These are phyloP conservation scores for Fraxinus nigra DNA, from an alignment of 305 asterid genomes.

Conservation along the genomic window DNA sequence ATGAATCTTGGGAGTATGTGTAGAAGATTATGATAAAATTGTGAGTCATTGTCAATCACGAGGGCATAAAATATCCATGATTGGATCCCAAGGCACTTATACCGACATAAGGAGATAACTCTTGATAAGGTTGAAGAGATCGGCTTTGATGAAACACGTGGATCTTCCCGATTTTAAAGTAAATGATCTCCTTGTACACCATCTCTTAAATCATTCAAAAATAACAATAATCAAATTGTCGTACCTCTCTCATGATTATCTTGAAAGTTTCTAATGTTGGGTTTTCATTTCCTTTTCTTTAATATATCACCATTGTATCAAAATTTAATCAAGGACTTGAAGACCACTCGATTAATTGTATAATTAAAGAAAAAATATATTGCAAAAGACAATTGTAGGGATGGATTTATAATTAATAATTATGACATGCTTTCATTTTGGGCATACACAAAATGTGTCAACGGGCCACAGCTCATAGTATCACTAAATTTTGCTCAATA, in stretches of 20 bases:
- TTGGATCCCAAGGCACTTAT: not conserved
- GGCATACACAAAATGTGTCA: slow-evolving; percentile 25
- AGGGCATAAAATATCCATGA: not conserved
- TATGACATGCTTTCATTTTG: slow-evolving; percentile 10
- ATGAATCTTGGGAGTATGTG: not conserved
- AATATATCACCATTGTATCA: not conserved
- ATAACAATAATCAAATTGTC: no score
- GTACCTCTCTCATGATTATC: not conserved
- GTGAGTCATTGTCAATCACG: not conserved
- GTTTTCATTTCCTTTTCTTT: not conserved
- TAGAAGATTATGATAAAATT: not conserved
- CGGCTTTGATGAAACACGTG: not conserved
- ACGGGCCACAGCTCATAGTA: slow-evolving; percentile 24
- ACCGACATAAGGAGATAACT: not conserved
- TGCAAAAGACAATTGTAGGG: slow-evolving; percentile 11
- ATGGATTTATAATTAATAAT: slow-evolving; percentile 25
- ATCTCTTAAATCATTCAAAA: not conserved
- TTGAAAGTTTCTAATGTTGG: not conserved
- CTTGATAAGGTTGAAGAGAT: not conserved
- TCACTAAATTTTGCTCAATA: slow-evolving; percentile 35
- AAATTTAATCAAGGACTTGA: not conserved
- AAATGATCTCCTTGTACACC: no score
- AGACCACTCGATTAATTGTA: not conserved
- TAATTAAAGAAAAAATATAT: not conserved
- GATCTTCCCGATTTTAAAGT: not conserved